Conservation (phyloP, 805 yeast species). For the Candida ortonii region DNA sequence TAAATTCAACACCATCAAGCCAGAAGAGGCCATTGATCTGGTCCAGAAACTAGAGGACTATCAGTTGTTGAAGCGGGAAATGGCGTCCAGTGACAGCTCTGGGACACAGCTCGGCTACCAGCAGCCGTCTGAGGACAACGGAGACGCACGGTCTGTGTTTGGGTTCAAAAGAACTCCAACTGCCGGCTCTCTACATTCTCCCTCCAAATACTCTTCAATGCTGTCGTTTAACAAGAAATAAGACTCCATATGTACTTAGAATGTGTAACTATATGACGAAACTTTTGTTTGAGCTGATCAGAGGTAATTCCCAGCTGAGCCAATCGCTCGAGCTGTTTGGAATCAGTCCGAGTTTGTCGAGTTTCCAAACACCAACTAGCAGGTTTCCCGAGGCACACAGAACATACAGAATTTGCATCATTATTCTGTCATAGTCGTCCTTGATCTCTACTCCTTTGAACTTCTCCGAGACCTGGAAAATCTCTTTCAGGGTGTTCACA, state of each 20-base stretch:
- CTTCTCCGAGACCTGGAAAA: slow-evolving; percentile 51
- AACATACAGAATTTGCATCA: slow-evolving; percentile 29
- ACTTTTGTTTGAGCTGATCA: slow-evolving; percentile 28
- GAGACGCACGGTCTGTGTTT: slow-evolving; percentile 25
- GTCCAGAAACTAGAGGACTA: slow-evolving; percentile 50
- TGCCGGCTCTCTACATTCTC: slow-evolving; percentile 14
- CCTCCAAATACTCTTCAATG: slow-evolving; percentile 21
- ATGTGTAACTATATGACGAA: slow-evolving; percentile 21
- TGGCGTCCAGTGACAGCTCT: slow-evolving; percentile 8
- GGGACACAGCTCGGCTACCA: slow-evolving; percentile 4
- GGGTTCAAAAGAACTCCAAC: slow-evolving; percentile 25
- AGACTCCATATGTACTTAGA: background rate
- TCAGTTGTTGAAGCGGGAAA: slow-evolving; percentile 21
- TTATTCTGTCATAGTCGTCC: slow-evolving; percentile 21
- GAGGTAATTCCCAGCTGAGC: slow-evolving; percentile 75
- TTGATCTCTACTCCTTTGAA: slow-evolving; percentile 39
- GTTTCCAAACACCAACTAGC: slow-evolving; percentile 78
- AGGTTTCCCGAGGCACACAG: slow-evolving; percentile 51
- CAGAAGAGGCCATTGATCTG: slow-evolving; percentile 64
- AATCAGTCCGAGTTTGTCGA: slow-evolving; percentile 83
- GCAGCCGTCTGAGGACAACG: slow-evolving; percentile 12
- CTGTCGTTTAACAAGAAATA: slow-evolving; percentile 19
- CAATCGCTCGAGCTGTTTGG: slow-evolving; percentile 89
- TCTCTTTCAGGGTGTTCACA: slow-evolving; percentile 72
- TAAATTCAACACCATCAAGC: slow-evolving; percentile 70